Evolutionary conservation across 345 rosid genomes (phyloP).

Genomic region (Brassica carinata): DNA sequence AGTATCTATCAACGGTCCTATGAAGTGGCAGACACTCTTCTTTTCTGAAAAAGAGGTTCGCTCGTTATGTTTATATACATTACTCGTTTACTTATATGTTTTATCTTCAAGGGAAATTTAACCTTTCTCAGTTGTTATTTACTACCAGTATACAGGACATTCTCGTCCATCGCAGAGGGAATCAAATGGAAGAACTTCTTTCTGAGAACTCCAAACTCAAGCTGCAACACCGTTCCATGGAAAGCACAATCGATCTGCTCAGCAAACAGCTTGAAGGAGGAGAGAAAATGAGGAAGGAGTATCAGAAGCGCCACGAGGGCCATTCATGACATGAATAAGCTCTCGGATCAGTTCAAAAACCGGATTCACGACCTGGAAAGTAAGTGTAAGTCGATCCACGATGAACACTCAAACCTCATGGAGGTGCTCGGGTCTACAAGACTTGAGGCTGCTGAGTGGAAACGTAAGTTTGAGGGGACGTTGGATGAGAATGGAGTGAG

Average conservation of each 20-base stretch:
- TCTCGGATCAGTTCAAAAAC: constrained; percentile 45
- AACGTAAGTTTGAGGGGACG: constrained; percentile 45
- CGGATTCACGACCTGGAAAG: constrained; percentile 45
- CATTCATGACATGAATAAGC: constrained; percentile 49
- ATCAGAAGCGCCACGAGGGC: constrained; percentile 47
- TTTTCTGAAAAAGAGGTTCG: constrained; percentile 46
- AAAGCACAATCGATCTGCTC: constrained; percentile 44
- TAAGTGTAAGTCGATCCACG: constrained; percentile 41
- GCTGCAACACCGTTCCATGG: constrained; percentile 40
- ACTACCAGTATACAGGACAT: constrained; percentile 47
- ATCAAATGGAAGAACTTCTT: constrained; percentile 46
- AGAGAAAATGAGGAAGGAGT: constrained; percentile 46
- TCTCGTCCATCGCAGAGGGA: constrained; percentile 40
- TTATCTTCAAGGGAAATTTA: constrained; percentile 11
- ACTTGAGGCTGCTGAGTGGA: constrained; percentile 52
- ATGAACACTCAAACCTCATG: constrained; percentile 44
- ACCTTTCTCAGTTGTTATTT: constrained; percentile 10
- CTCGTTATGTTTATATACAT: constrained; percentile 19
- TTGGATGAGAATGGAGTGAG: constrained; percentile 34
- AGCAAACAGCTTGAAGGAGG: constrained; percentile 53
- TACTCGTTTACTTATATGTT: neutral
- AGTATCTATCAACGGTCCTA: constrained; percentile 48
- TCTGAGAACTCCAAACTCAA: constrained; percentile 50
- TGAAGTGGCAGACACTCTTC: constrained; percentile 54
- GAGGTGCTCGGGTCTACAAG: constrained; percentile 46